Conservation (phyloP, 2,329 filamentous ascomycete species). For the Neopestalotiopsis rosae region DNA sequence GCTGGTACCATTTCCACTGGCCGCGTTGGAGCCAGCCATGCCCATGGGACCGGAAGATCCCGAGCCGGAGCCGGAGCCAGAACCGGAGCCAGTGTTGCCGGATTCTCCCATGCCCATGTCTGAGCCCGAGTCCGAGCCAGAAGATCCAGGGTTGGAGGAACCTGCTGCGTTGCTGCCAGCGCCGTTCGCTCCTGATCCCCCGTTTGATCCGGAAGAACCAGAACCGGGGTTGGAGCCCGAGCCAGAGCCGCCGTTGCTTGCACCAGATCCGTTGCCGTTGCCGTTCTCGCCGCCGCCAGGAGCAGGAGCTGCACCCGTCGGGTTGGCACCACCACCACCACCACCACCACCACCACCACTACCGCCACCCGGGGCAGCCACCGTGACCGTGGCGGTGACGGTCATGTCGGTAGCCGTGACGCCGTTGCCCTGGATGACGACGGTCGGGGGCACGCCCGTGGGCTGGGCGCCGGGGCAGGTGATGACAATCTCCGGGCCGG, state of each 20-base stretch:
- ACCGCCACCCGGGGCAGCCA: slow-evolving; percentile 19
- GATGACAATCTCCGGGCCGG: slow-evolving; percentile 37
- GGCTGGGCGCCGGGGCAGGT: slow-evolving; percentile 42
- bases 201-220: slow-evolving; percentile 11
- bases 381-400: slow-evolving; percentile 19
- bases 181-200: slow-evolving; percentile 3
- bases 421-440: slow-evolving; percentile 40
- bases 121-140: slow-evolving; percentile 7
- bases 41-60: slow-evolving; percentile 1
- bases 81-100: slow-evolving; percentile 7
- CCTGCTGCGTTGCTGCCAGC: slow-evolving; percentile 15
- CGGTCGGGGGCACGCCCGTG: slow-evolving; percentile 31
- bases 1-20: neutral
- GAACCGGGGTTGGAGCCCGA: slow-evolving; percentile 13
- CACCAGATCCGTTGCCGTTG: slow-evolving; percentile 11
- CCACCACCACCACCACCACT: slow-evolving; percentile 13
- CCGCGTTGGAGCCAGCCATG: slow-evolving; percentile 5
- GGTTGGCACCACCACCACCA: slow-evolving; percentile 16
- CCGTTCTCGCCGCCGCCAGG: slow-evolving; percentile 12
- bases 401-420: slow-evolving; percentile 35
- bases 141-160: slow-evolving; percentile 12
- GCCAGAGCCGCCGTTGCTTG: neutral
- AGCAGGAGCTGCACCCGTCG: neutral
- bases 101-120: neutral
- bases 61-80: slow-evolving; percentile 7